Evolutionary conservation across 2,329 filamentous ascomycete genomes (phyloP), one percentile per base, ranked within the genome.

Genomic region (Metarhizium anisopliae): DNA sequence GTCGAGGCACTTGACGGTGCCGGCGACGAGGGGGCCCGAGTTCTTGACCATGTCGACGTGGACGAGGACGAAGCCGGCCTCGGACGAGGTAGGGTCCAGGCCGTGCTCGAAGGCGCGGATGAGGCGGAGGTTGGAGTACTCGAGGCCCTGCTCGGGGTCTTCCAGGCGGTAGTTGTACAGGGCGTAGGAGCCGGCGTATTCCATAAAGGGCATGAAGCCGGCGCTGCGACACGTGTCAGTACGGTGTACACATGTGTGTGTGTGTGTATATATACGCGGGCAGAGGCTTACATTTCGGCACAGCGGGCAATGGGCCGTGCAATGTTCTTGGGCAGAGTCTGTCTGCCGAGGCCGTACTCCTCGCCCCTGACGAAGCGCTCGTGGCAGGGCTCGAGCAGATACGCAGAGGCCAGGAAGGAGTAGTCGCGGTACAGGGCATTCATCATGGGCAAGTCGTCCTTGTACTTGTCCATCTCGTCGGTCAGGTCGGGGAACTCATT

Each of bases 21-120:
- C 90, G 47, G 82, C 79, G 50, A 96, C 84, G 1, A 97, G 77
- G 1, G 84, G 82, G 0, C 87, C 87, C 0, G 91, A 92, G 71
- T 95, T 84, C 67, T 85, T 86, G 52, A 96, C 93, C 92, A 96
- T 97, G 71, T 95, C 90, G 53, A 97, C 85, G 70, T 96, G 93
- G 4, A 94, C 92, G 13, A 96, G 81, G n/a, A 96, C 90, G 68
- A 97, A 96, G 52, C 93, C 93, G 1, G 93, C 93, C 71, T 96
- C 93, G 7, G 91, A 96, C 3, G 90, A 95, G 36, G 80, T 80
- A 0, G 89, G 89, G 68, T 96, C 89, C 8, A 96, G 83, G 14
- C 93, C 93, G 64, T 87, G 83, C 73, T 96, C 92, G 64, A 96
- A 97, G 29, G 90, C 93, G 40, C 93, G 89, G 66, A 96, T 86